Percentiles rank a stretch among this genome's conserved stretches.
Evolutionary conservation across 164 flowering plant genomes (phyloP).

Genomic region (Umbilicus rupestris): DNA sequence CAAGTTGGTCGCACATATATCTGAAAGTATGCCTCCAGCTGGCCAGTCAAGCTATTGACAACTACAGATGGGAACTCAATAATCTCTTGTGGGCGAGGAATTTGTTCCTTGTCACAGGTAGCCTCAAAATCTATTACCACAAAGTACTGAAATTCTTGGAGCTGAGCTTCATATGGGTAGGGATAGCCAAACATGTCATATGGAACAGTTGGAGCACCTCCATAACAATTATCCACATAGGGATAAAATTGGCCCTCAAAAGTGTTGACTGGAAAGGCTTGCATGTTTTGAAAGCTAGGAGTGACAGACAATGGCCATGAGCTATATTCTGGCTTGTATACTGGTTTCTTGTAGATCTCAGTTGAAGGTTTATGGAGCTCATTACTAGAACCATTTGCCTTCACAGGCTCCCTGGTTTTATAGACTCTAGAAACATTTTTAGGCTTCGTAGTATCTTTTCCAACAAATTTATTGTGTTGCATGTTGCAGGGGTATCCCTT

Average conservation of each 20-base stretch:
- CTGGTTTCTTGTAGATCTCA: conserved; percentile 26
- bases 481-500: conserved; percentile 32
- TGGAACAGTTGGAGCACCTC: conserved; percentile 25
- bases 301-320: conserved; percentile 29
- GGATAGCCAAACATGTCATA: conserved; percentile 33
- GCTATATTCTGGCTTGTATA: conserved; percentile 30
- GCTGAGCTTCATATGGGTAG: conserved; percentile 33
- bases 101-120: conserved; percentile 74
- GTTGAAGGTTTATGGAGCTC: conserved; percentile 29
- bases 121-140: conserved; percentile 97
- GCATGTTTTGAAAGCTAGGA: conserved; percentile 39
- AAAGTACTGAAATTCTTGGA: conserved; percentile 82
- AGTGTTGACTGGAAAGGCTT: conserved; percentile 26
- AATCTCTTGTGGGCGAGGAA: conserved; percentile 84
- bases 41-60: conserved; percentile 72
- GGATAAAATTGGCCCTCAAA: conserved; percentile 37
- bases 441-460: conserved; percentile 27
- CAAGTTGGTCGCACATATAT: conserved; percentile 75
- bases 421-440: conserved; percentile 27
- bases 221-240: conserved; percentile 33
- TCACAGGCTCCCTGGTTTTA: conserved; percentile 23
- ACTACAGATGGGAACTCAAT: conserved; percentile 95
- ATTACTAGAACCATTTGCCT: conserved; percentile 19
- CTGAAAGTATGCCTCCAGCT: conserved; percentile 68
- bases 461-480: conserved; percentile 11